A percentile compares a stretch with the other conserved stretches of the same genome.
These are phyloP conservation scores for Hepatocystis sp. DNA, from an alignment of 169 alveolate species.

Conservation along the genomic window DNA sequence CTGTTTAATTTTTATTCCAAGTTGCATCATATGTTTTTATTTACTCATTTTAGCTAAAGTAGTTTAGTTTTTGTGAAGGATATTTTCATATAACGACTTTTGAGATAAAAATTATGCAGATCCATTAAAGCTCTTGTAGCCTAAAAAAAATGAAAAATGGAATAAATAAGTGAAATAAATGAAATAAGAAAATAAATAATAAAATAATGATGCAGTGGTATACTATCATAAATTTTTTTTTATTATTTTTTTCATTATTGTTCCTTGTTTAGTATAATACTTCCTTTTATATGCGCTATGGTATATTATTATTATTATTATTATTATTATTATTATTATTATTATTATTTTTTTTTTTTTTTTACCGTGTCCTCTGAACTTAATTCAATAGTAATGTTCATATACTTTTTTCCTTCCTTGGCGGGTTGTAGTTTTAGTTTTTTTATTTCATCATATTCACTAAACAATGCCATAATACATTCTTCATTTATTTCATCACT, in stretches of 20 bases:
- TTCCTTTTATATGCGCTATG: neutral
- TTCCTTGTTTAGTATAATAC: too few species aligned
- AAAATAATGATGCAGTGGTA: too few species aligned
- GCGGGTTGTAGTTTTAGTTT: constrained; percentile 44
- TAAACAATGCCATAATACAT: constrained; percentile 69
- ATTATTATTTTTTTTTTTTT: neutral
- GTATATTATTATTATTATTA: neutral
- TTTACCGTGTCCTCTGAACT: constrained; percentile 58
- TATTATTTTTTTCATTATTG: too few species aligned
- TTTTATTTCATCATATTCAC: constrained; percentile 72
- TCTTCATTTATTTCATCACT: constrained; percentile 78
- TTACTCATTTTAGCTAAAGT: neutral
- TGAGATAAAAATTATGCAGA: constrained; percentile 78
- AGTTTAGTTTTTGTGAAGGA: constrained; percentile 78
- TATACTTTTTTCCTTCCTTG: constrained; percentile 51
- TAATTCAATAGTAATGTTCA: constrained; percentile 32
- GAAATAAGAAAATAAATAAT: too few species aligned
- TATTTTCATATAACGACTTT: constrained; percentile 78
- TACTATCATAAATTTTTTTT: too few species aligned
- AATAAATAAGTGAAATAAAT: too few species aligned
- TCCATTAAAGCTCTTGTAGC: constrained; percentile 81
- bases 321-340: neutral
- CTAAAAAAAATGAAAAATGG: constrained; percentile 48
- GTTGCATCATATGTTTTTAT: neutral
- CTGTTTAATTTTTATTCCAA: too few species aligned